Conservation (phyloP, 352 stramenopile species). For the Globisporangium mamillatum region DNA sequence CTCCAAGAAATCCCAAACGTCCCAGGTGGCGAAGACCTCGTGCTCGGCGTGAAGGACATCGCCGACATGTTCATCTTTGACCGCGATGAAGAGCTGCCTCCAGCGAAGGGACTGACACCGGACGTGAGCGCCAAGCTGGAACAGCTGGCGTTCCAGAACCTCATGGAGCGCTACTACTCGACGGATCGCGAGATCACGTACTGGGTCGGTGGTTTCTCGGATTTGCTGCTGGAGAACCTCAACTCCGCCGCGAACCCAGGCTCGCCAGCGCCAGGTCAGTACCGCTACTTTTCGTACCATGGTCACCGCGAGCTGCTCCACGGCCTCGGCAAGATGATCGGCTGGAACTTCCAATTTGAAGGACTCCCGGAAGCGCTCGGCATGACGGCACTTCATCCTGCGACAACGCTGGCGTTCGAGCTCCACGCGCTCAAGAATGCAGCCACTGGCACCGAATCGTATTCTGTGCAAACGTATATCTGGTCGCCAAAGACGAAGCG, state of each 20-base stretch:
- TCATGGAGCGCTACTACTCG: constrained; percentile 86
- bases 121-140: constrained; percentile 55
- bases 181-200: constrained; percentile 79
- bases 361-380: constrained; percentile 63
- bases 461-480: constrained; percentile 73
- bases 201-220: constrained; percentile 75
- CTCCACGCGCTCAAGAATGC: constrained; percentile 37
- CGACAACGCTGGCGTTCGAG: constrained; percentile 84
- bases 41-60: constrained; percentile 80
- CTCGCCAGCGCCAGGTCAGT: constrained; percentile 43
- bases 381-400: constrained; percentile 61
- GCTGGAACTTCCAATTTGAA: constrained; percentile 74
- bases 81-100: constrained; percentile 55
- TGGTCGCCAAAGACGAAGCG: constrained; percentile 69
- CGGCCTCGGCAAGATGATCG: constrained; percentile 73
- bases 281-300: constrained; percentile 83
- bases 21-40: constrained; percentile 59
- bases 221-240: constrained; percentile 64
- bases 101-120: constrained; percentile 47
- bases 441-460: constrained; percentile 29
- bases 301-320: constrained; percentile 79
- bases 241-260: constrained; percentile 45
- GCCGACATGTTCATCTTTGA: constrained; percentile 86
- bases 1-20: constrained; percentile 57
- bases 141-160: constrained; percentile 72